Evolutionary conservation across 2,329 filamentous ascomycete genomes (phyloP).

Genomic region (Xylogone sp.): DNA sequence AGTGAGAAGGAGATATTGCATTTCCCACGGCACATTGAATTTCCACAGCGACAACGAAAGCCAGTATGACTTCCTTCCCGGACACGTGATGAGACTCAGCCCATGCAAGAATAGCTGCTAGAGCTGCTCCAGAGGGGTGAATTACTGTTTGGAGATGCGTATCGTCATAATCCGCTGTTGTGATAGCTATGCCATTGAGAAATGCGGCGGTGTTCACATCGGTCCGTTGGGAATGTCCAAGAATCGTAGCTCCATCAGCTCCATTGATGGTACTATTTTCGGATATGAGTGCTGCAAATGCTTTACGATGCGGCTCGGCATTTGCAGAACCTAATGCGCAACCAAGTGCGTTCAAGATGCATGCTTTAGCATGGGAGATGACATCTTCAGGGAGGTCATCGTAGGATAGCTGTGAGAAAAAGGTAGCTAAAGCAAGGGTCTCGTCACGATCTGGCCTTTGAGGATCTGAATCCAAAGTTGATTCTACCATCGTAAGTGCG

Average conservation of each 20-base stretch:
- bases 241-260: neutral
- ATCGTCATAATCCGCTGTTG: neutral
- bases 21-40: neutral
- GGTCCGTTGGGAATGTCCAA: neutral
- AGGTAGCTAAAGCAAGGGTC: neutral
- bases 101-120: neutral
- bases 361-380: neutral
- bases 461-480: neutral
- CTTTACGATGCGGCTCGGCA: neutral
- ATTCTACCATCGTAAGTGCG: neutral
- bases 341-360: neutral
- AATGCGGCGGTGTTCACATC: neutral
- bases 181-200: neutral
- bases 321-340: neutral
- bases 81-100: neutral
- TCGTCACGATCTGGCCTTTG: neutral
- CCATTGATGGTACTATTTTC: neutral
- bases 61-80: neutral
- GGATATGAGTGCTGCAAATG: neutral
- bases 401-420: neutral
- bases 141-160: neutral
- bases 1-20: neutral
- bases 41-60: neutral
- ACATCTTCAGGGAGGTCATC: neutral
- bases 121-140: neutral